These are phyloP conservation scores for Sphaerulina musiva DNA, from an alignment of 2,329 filamentous ascomycete genomes.

Conservation along the genomic window DNA sequence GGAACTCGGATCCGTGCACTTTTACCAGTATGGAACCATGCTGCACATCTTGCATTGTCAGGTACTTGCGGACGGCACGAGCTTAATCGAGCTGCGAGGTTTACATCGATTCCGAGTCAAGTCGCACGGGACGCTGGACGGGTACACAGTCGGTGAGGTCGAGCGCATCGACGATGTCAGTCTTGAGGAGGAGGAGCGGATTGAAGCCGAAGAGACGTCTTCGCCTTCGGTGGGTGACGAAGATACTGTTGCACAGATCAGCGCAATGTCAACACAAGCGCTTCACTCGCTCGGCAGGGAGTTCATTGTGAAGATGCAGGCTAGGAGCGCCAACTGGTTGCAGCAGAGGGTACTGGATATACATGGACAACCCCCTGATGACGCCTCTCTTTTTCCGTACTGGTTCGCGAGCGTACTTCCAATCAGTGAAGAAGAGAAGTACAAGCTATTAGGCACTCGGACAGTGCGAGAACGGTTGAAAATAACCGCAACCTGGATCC, in stretches of 20 bases:
- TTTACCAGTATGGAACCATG: slow-evolving; percentile 70
- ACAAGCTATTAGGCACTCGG: slow-evolving; percentile 62
- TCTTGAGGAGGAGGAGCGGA: slow-evolving; percentile 68
- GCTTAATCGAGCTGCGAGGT: slow-evolving; percentile 71
- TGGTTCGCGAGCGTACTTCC: slow-evolving; percentile 84
- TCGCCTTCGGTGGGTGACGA: slow-evolving; percentile 21
- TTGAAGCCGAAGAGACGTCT: slow-evolving; percentile 63
- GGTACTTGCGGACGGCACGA: slow-evolving; percentile 70
- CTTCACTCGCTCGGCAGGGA: slow-evolving; percentile 59
- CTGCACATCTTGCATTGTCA: slow-evolving; percentile 69
- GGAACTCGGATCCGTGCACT: slow-evolving; percentile 49
- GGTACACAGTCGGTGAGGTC: slow-evolving; percentile 69
- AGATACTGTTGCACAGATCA: slow-evolving; percentile 38
- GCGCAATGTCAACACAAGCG: slow-evolving; percentile 61
- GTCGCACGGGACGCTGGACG: slow-evolving; percentile 60
- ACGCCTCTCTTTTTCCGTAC: slow-evolving; percentile 74
- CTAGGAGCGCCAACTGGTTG: slow-evolving; percentile 66
- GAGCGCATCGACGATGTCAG: slow-evolving; percentile 77
- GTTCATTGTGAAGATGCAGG: slow-evolving; percentile 64
- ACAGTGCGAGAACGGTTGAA: slow-evolving; percentile 78
- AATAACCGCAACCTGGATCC: slow-evolving; percentile 73
- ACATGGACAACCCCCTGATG: slow-evolving; percentile 70
- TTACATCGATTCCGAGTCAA: slow-evolving; percentile 69
- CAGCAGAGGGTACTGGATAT: slow-evolving; percentile 63
- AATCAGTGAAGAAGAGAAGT: slow-evolving; percentile 71